Evolutionary conservation across 164 flowering plant species (phyloP), one percentile per base, ranked within the genome.

Genomic region (Kingdonia uniflora): DNA sequence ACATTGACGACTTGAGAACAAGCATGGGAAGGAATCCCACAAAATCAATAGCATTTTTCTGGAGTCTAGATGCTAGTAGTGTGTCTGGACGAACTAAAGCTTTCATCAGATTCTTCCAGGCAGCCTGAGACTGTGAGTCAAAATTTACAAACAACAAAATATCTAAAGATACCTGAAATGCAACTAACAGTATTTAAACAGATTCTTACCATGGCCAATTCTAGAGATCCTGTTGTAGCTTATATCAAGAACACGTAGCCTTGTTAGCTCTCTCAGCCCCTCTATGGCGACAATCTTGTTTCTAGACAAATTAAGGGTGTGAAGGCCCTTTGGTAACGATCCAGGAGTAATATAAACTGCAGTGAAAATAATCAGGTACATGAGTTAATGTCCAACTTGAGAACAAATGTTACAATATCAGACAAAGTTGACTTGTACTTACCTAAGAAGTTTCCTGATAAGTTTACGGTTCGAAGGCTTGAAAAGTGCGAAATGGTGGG

Each of bases 321-420:
- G 98, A 49, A 92, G 84, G 49, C 96, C 85, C 68, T 81, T 85
- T 11, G 96, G 98, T 52, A 92, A 83, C 21, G 81, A 82, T 50
- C 91, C 95, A 15, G 87, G 76, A 57, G 80, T 66, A 5, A 92
- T 82, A 42, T 72, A 78, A 41, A 70, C 98, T 92, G 88, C 80
- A 76, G 59, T 60, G 5, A 37, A 49, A 11, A n/a, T 20, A 16
- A 59, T 53, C 37, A 33, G 44, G 26, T 19, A 50, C 40, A 6
- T 11, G 33, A 20, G 22, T 20, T 5, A 21, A 5, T 47, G 1
- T 47, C 14, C 19, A 7, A 47, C 51, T 47, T 23, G 2, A 45
- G 16, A 19, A 11, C 13, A 19, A 11, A 45, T 19, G 10, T 19
- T 19, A 16, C 19, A 21, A 47, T 15, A 12, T 47, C n/a, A 20